Evolutionary conservation across 2,329 filamentous ascomycete species (phyloP), one percentile per base, ranked within the genome.

Genomic region (Diaporthe vexans): DNA sequence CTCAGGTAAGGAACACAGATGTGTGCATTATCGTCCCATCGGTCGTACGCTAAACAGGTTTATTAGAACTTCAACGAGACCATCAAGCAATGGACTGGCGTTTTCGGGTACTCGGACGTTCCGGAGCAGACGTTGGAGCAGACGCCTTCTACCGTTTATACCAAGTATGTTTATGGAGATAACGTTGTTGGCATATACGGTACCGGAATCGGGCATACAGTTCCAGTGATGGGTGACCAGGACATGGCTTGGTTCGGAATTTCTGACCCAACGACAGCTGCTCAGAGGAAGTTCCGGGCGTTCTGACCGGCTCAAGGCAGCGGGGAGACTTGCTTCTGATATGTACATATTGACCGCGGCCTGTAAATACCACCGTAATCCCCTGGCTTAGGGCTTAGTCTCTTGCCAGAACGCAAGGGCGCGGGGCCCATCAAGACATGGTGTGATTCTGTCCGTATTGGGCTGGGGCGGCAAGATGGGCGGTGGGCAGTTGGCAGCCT

Each of bases 11-110:
- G 13, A 13, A 19, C 10, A 40, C 37, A 52, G 48, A 26, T 5
- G n/a, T 52, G n/a, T 11, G 48, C 48, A 24, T 15, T n/a, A 52
- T n/a, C 48, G n/a, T 52, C n/a, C 10, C n/a, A 15, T n/a, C 13
- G 19, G 6, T 61, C 29, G 17, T 2, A 24, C 17, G 43, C 73
- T 74, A 43, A 74, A 51, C 19, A 54, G 5, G 11, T 37, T 19
- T 17, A 82, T 21, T 79, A 82, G 40, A 84, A 85, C 78, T 83
- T 83, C 76, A 79, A 80, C 71, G 85, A 87, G 78, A 82, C 82
- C 21, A 76, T 87, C 72, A 86, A 87, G 79, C 82, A 87, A 76
- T 87, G 85, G 86, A 84, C 84, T 21, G 83, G 85, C 57, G 86
- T 90, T 9, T 81, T 86, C 29, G 85, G 85, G 13, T 77, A 78